Conservation (phyloP, 2,329 filamentous ascomycete genomes). For the Fusarium sacchari region DNA sequence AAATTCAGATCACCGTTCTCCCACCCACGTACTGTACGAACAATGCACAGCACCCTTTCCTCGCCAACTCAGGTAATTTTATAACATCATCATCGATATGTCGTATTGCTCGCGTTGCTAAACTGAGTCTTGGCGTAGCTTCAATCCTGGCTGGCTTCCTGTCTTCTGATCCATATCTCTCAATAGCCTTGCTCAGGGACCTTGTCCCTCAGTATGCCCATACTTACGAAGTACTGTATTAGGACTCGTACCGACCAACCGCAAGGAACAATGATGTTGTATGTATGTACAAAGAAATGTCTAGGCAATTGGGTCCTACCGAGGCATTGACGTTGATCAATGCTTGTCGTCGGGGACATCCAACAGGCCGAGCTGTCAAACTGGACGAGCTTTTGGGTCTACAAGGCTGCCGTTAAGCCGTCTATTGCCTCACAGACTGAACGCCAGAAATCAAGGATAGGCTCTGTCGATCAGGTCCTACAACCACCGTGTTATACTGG, state of each 20-base stretch:
- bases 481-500: conserved; percentile 14
- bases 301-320: background rate
- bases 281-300: background rate
- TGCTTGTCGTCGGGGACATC: background rate
- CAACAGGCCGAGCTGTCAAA: background rate
- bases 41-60: background rate
- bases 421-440: background rate
- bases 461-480: conserved; percentile 14
- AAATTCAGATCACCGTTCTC: conserved; percentile 4
- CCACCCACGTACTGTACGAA: background rate
- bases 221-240: conserved; percentile 1
- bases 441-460: conserved; percentile 6
- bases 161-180: background rate
- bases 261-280: background rate
- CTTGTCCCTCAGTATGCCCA: background rate
- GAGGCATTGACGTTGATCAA: background rate
- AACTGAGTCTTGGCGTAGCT: background rate
- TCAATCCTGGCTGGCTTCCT: background rate
- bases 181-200: background rate
- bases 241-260: background rate
- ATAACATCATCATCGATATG: background rate
- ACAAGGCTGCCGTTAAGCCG: conserved; percentile 3
- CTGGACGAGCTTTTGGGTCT: background rate
- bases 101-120: conserved; percentile 6
- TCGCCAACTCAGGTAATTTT: background rate